phyloP scores from a whole-genome alignment of 2,329 filamentous ascomycete genomes.

The Alternaria postmessia region DNA sequence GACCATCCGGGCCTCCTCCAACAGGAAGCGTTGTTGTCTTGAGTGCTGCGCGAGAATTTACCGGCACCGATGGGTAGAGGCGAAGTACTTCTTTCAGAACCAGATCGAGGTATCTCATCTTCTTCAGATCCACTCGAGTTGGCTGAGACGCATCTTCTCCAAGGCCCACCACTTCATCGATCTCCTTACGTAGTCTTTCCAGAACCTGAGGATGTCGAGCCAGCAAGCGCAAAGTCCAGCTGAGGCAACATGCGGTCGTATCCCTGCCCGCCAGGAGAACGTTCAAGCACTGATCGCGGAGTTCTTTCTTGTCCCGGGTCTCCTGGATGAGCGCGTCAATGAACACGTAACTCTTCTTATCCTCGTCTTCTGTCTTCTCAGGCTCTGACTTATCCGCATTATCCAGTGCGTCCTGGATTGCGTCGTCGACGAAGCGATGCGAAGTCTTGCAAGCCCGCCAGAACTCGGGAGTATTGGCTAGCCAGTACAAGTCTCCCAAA shows the following conservation, averaged over 20 bases:
- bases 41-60: slow-evolving; percentile 36
- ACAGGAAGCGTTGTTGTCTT: slow-evolving; percentile 37
- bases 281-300: slow-evolving; percentile 83
- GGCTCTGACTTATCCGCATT: slow-evolving; percentile 13
- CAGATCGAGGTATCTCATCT: slow-evolving; percentile 10
- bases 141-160: slow-evolving; percentile 35
- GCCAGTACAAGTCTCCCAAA: slow-evolving; percentile 41
- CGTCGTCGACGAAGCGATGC: slow-evolving; percentile 18
- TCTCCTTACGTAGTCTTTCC: slow-evolving; percentile 42
- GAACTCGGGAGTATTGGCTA: slow-evolving; percentile 31
- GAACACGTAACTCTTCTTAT: slow-evolving; percentile 70
- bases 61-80: slow-evolving; percentile 42
- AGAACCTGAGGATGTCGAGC: slow-evolving; percentile 47
- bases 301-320: slow-evolving; percentile 70
- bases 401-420: slow-evolving; percentile 35
- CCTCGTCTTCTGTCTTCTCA: slow-evolving; percentile 23
- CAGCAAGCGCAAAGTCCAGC: slow-evolving; percentile 67
- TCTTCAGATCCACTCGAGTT: slow-evolving; percentile 14
- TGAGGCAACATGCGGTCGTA: slow-evolving; percentile 83
- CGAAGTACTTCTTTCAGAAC: slow-evolving; percentile 48
- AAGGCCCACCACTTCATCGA: slow-evolving; percentile 30
- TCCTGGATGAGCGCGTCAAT: slow-evolving; percentile 82
- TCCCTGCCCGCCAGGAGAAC: slow-evolving; percentile 85
- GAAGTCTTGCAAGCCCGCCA: slow-evolving; percentile 24
- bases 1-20: slow-evolving; percentile 45